Base-by-base conservation (phyloP, 768 basidiomycete genomes). In the Naganishia antarctica region DNA sequence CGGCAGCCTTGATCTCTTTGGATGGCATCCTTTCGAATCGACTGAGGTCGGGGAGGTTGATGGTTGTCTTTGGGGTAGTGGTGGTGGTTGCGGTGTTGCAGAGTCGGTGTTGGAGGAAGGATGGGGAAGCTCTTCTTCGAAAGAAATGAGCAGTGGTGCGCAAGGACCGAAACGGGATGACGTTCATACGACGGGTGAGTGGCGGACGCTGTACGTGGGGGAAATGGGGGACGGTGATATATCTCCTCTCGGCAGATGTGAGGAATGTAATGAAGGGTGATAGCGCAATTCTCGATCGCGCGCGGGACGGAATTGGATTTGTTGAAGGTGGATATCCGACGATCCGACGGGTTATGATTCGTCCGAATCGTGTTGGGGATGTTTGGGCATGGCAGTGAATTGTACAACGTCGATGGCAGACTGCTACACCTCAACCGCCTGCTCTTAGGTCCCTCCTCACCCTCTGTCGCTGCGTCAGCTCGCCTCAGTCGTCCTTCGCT, bases 1-100 rank as follows among this genome's bases (percentile, higher is more conserved):
- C 57, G 16, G 58, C 37, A 18, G 63, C 59, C 21, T 60, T 65
- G 57, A 58, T 57, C 13, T 57, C 31, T 34, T 60, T 60, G 59
- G 59, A 45, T 5, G 41, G 59, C 45, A 60, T 44, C 45, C 31
- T 44, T 32, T 60, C 28, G 59, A 60, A 60, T 44, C 41, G 41
- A 25, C 45, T 60, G 43, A 47, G 59, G 16, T 60, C 45, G 25
- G 59, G 45, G 45, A 44, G 45, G 1, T 60, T 21, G 43, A 60
- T 28, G 4, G 16, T 44, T 21, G 21, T 44, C 11, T 59, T 21
- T 3, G 11, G 0, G 28, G 59, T 32, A 5, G 41, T 26, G 41
- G 23, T 21, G 25, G 59, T 18, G 12, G 59, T 8, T 46, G 41
- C 7, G 37, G 50, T 51, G 50, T 34, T 51, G 50, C 31, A 51